Conservation (phyloP, 495 filamentous ascomycete genomes). For the Podospora pseudocomata region DNA sequence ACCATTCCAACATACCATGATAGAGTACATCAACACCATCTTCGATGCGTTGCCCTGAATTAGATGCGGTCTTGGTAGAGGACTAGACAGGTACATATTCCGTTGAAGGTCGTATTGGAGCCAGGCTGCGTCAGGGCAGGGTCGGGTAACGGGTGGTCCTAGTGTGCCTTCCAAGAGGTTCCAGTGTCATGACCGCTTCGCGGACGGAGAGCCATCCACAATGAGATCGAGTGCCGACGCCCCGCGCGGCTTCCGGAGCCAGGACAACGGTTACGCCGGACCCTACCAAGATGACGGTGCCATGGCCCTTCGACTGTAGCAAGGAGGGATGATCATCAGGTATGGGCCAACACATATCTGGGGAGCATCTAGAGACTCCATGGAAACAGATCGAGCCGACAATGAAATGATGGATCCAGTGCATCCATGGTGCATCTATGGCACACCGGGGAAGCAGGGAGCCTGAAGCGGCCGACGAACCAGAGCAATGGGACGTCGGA, state of each 20-base stretch:
- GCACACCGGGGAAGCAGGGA: conserved; percentile 5
- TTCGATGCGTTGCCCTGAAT: conserved; percentile 13
- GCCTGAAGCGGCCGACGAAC: background rate
- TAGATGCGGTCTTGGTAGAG: conserved; percentile 8
- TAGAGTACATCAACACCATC: conserved; percentile 26
- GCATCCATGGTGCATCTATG: background rate
- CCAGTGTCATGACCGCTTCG: background rate
- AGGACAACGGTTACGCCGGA: background rate
- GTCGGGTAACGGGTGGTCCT: background rate
- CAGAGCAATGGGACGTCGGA: background rate
- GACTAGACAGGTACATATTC: background rate
- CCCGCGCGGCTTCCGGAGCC: background rate
- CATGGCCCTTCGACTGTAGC: background rate
- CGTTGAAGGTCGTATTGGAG: background rate
- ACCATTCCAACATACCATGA: conserved; percentile 19
- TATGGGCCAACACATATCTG: background rate
- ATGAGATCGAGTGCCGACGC: background rate
- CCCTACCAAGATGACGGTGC: background rate
- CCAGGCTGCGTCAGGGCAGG: background rate
- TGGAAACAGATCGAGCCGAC: background rate
- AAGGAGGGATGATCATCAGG: background rate
- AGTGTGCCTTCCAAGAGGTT: background rate
- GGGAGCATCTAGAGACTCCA: background rate
- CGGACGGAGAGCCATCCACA: background rate
- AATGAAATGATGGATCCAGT: background rate